Evolutionary conservation across 75 land plant species (phyloP).

Genomic region (Cupressus sempervirens): DNA sequence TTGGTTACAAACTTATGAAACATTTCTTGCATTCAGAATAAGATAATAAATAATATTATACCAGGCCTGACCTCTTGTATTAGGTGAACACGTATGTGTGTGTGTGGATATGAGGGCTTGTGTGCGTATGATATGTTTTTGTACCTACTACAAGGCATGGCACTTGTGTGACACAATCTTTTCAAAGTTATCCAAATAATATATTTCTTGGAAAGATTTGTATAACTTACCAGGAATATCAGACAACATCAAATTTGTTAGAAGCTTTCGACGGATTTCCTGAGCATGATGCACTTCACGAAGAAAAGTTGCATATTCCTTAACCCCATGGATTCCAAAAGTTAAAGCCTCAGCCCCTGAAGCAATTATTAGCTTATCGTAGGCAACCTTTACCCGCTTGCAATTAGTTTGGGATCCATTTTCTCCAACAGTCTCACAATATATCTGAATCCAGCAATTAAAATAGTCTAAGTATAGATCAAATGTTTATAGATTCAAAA

Average conservation of each 20-base stretch:
- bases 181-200: neutral
- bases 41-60: neutral
- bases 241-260: slow-evolving; percentile 66
- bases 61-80: neutral
- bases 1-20: slow-evolving; percentile 4
- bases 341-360: slow-evolving; percentile 64
- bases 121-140: neutral
- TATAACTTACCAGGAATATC: slow-evolving; percentile 52
- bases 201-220: neutral
- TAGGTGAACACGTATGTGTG: neutral
- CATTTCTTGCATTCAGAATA: slow-evolving; percentile 2
- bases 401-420: slow-evolving; percentile 9
- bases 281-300: slow-evolving; percentile 73
- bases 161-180: neutral
- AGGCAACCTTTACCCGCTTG: slow-evolving; percentile 47
- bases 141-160: neutral
- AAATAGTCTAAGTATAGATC: neutral
- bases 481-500: neutral
- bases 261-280: slow-evolving; percentile 55
- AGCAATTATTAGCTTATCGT: slow-evolving; percentile 76
- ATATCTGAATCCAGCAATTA: slow-evolving; percentile 24
- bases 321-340: slow-evolving; percentile 63
- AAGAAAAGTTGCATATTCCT: slow-evolving; percentile 64
- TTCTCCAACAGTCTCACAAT: slow-evolving; percentile 38
- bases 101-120: too few species aligned